Base-by-base conservation (phyloP, 768 basidiomycete genomes). In the Trametes maxima region DNA sequence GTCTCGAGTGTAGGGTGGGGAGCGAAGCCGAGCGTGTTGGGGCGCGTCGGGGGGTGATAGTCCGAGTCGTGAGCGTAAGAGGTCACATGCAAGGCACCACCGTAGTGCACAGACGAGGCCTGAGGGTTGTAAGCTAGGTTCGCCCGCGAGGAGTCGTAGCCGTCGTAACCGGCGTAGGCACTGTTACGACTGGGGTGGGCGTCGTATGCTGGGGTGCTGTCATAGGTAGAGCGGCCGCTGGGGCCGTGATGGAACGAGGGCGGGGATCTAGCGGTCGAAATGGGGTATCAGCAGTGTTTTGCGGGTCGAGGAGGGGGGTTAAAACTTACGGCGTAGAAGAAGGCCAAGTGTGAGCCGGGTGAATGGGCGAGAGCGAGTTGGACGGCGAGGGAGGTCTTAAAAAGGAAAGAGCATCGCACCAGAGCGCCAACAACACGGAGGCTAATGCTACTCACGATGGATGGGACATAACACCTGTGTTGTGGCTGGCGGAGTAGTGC, bases 231-330 rank as follows among this genome's bases (percentile, higher is more conserved):
- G 25, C 35, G 28, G 12, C 24, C 46, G 33, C n/a, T 25, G 24
- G 40, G n/a, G 1, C 48, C 13, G 19, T 17, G 24, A 2, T 25
- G 21, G 1, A 42, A 13, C 3, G 37, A 10, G n/a, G 56, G 25
- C 16, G 57, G 39, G 8, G 48, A 58, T 33, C 57, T 58, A 58
- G 57, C 57, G 57, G 57, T 58, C 19, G n/a, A 21, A 58, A 16
- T 5, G n/a, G 13, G 14, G 28, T 16, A 19, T 50, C n/a, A 35
- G 48, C 11, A 19, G 11, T 8, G 21, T 17, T 43, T 12, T 13
- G 10, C 17, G 35, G 0, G 46, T 13, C 8, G 12, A 6, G n/a
- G 21, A 4, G 24, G 13, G 1, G 24, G 12, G 48, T 2, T 2
- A 8, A 25, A 5, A 42, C 57, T 58, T 17, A 58, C 57, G 48